Conservation (phyloP, 2,329 filamentous ascomycete genomes). For the Hypoxylon sp. region DNA sequence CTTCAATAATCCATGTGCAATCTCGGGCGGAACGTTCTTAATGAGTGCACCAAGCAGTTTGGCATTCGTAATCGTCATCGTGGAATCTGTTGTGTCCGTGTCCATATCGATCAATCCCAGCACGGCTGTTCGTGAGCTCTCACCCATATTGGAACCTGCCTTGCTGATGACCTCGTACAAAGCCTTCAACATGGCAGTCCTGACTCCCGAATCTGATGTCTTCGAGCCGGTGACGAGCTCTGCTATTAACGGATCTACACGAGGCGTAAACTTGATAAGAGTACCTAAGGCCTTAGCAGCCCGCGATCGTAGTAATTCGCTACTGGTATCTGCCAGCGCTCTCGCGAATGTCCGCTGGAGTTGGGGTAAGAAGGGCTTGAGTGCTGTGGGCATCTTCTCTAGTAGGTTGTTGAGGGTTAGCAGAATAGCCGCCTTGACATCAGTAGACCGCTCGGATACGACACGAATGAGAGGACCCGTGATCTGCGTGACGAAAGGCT, state of each 20-base stretch:
- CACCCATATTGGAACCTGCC: slow-evolving; percentile 94
- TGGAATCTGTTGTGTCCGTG: slow-evolving; percentile 78
- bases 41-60: slow-evolving; percentile 91
- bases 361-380: slow-evolving; percentile 97
- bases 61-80: slow-evolving; percentile 90
- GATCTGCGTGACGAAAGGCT: slow-evolving; percentile 96
- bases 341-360: slow-evolving; percentile 97
- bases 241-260: slow-evolving; percentile 92
- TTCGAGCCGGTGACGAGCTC: slow-evolving; percentile 97
- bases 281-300: slow-evolving; percentile 96
- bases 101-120: slow-evolving; percentile 91
- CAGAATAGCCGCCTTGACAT: slow-evolving; percentile 95
- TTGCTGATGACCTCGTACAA: slow-evolving; percentile 97
- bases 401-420: slow-evolving; percentile 94
- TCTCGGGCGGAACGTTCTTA: slow-evolving; percentile 84
- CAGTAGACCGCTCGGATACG: slow-evolving; percentile 94
- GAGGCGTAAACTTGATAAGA: slow-evolving; percentile 93
- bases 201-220: slow-evolving; percentile 88
- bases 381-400: slow-evolving; percentile 94
- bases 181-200: slow-evolving; percentile 96
- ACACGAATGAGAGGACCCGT: slow-evolving; percentile 98
- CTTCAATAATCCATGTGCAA: slow-evolving; percentile 72
- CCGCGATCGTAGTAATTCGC: slow-evolving; percentile 86
- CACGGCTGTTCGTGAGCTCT: slow-evolving; percentile 87
- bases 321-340: slow-evolving; percentile 92